Conservation (phyloP, 2,329 filamentous ascomycete species). For the Clathrospora elynae region DNA sequence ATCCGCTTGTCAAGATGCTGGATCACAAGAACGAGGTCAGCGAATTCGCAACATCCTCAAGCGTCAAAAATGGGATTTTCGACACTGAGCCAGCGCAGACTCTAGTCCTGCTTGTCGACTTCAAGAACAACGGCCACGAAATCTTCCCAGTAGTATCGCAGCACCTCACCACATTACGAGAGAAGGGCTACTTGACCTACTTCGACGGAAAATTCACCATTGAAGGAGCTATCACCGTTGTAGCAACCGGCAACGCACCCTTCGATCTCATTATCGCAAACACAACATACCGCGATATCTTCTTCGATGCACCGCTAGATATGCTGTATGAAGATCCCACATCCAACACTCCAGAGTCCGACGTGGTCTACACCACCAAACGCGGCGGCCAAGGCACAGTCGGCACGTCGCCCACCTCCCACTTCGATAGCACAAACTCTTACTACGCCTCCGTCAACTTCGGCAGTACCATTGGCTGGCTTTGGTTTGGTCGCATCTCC, state of each 20-base stretch:
- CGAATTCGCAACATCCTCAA: conserved; percentile 37
- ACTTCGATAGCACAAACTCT: conserved; percentile 59
- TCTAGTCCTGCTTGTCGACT: conserved; percentile 60
- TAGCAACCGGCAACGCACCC: conserved; percentile 60
- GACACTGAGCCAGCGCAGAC: conserved; percentile 56
- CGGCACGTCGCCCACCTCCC: conserved; percentile 45
- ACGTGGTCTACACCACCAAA: conserved; percentile 5
- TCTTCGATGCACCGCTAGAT: conserved; percentile 59
- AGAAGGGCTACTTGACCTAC: conserved; percentile 57
- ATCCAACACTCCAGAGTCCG: neutral
- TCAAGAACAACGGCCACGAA: conserved; percentile 48
- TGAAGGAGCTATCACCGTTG: conserved; percentile 56
- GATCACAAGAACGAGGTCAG: conserved; percentile 55
- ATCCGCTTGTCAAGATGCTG: conserved; percentile 57
- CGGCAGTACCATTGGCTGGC: conserved; percentile 57
- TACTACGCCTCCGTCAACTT: conserved; percentile 70
- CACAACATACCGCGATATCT: conserved; percentile 58
- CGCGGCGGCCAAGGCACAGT: conserved; percentile 53
- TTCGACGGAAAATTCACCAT: conserved; percentile 54
- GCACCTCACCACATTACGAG: conserved; percentile 56
- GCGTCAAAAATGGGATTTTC: conserved; percentile 55
- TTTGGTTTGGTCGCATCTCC: conserved; percentile 56
- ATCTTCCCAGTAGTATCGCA: conserved; percentile 46
- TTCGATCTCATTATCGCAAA: conserved; percentile 56
- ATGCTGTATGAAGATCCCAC: conserved; percentile 41